A percentile compares a stretch with the other conserved stretches of the same genome.
Conservation (phyloP, 768 basidiomycete genomes). For the Trametes elegans region DNA sequence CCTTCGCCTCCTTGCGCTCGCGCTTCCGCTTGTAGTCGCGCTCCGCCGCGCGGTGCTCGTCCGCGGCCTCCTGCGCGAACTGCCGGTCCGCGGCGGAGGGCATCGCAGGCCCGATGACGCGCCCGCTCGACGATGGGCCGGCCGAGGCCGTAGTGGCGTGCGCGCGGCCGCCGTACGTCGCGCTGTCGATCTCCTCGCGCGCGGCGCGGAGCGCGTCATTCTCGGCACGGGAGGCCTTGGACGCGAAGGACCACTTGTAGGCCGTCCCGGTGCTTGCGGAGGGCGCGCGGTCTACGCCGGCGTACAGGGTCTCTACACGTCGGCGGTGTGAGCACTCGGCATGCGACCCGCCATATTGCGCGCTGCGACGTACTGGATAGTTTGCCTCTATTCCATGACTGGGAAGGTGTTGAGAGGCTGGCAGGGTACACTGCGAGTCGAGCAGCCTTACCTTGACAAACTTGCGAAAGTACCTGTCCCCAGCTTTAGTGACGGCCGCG, state of each 20-base stretch:
- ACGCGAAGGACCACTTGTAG: slow-evolving; percentile 87
- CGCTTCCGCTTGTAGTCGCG: slow-evolving; percentile 62
- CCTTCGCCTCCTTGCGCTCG: slow-evolving; percentile 61
- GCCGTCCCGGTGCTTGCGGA: slow-evolving; percentile 69
- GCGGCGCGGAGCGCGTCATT: slow-evolving; percentile 54
- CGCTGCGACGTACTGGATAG: slow-evolving; percentile 50
- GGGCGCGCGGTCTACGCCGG: slow-evolving; percentile 56
- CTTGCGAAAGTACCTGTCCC: slow-evolving; percentile 81
- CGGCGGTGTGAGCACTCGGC: background rate
- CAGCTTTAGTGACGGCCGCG: slow-evolving; percentile 32
- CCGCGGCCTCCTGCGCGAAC: slow-evolving; percentile 61
- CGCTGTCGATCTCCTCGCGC: slow-evolving; percentile 54
- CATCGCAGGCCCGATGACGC: slow-evolving; percentile 63
- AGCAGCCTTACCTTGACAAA: slow-evolving; percentile 67
- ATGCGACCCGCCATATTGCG: background rate
- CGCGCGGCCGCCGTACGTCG: slow-evolving; percentile 36
- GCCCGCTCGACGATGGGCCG: slow-evolving; percentile 32
- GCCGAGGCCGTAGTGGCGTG: slow-evolving; percentile 10
- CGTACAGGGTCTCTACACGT: slow-evolving; percentile 51
- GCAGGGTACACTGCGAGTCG: slow-evolving; percentile 3
- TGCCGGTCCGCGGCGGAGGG: slow-evolving; percentile 69
- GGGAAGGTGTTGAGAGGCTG: background rate
- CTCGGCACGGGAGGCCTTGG: slow-evolving; percentile 60
- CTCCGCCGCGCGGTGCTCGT: slow-evolving; percentile 52
- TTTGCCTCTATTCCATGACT: slow-evolving; percentile 84